phyloP scores from a whole-genome alignment of 1,139 yeast species.

The Diutina ranongensis region DNA sequence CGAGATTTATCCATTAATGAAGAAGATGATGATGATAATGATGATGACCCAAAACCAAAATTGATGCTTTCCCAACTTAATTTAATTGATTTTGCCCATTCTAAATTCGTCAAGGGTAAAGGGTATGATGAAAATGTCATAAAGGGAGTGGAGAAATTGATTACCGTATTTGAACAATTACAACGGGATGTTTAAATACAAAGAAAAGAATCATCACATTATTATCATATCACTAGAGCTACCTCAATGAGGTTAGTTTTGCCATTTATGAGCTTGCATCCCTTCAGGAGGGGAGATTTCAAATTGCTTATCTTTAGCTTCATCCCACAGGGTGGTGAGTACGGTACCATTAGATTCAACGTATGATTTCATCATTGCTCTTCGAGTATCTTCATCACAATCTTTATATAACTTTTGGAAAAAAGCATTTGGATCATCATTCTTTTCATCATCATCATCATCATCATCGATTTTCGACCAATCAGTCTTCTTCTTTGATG shows the following conservation, averaged over 20 bases:
- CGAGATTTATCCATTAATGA: constrained; percentile 19
- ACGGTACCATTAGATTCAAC: constrained; percentile 93
- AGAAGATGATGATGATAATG: constrained; percentile 19
- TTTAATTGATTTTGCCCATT: constrained; percentile 86
- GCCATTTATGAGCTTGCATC: constrained; percentile 37
- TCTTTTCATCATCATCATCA: constrained; percentile 37
- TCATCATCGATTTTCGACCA: constrained; percentile 62
- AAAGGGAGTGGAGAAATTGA: constrained; percentile 53
- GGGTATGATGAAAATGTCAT: constrained; percentile 67
- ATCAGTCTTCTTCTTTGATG: constrained; percentile 48
- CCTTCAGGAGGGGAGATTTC: constrained; percentile 77
- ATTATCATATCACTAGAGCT: too few relatives aligned
- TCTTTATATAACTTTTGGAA: constrained; percentile 64
- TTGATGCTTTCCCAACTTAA: constrained; percentile 47
- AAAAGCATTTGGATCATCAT: constrained; percentile 45
- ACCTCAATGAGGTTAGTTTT: background rate
- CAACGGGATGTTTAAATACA: background rate
- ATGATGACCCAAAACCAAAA: constrained; percentile 48
- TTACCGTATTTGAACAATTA: constrained; percentile 26
- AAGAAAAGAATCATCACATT: background rate
- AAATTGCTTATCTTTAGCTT: constrained; percentile 56
- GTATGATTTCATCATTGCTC: constrained; percentile 97
- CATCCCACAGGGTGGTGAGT: constrained; percentile 90
- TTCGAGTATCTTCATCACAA: constrained; percentile 78
- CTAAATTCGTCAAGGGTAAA: constrained; percentile 46